Conservation (phyloP, 352 stramenopile species). For the Phytophthora pini region DNA sequence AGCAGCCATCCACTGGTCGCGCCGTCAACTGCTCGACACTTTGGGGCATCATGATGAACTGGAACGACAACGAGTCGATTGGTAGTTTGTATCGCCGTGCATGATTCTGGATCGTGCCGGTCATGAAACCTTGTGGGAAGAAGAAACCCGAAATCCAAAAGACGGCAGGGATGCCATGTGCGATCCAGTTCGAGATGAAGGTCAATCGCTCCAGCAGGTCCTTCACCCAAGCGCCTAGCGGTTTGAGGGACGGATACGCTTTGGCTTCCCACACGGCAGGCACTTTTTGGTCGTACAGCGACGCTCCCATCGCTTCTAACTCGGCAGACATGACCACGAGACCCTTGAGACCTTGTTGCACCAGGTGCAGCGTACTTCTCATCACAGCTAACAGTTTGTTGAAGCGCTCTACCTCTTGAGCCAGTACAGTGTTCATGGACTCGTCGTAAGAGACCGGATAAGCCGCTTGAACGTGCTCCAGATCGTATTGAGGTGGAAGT, state of each 20-base stretch:
- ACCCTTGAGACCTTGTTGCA: conserved; percentile 90
- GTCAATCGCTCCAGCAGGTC: conserved; percentile 81
- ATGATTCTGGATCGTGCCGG: conserved; percentile 93
- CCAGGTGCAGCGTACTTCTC: conserved; percentile 80
- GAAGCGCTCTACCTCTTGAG: conserved; percentile 92
- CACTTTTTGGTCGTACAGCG: conserved; percentile 90
- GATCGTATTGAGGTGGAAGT: conserved; percentile 80
- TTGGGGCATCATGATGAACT: conserved; percentile 75
- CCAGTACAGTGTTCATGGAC: conserved; percentile 93
- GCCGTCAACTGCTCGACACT: conserved; percentile 49
- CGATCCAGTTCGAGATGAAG: conserved; percentile 82
- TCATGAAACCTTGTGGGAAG: conserved; percentile 94
- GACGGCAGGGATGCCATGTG: conserved; percentile 75
- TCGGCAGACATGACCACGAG: conserved; percentile 91
- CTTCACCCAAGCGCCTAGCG: conserved; percentile 87
- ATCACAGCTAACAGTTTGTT: conserved; percentile 88
- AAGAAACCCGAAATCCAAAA: conserved; percentile 95
- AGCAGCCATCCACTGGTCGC: conserved; percentile 42
- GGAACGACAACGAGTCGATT: conserved; percentile 88
- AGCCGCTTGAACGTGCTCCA: conserved; percentile 84
- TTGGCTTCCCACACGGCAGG: conserved; percentile 89
- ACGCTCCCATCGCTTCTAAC: conserved; percentile 87
- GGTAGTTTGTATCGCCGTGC: conserved; percentile 84
- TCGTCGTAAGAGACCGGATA: conserved; percentile 92
- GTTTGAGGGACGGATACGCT: conserved; percentile 93